phyloP scores from a whole-genome alignment of 2,329 filamentous ascomycete genomes.

The Epichloe amarillans region DNA sequence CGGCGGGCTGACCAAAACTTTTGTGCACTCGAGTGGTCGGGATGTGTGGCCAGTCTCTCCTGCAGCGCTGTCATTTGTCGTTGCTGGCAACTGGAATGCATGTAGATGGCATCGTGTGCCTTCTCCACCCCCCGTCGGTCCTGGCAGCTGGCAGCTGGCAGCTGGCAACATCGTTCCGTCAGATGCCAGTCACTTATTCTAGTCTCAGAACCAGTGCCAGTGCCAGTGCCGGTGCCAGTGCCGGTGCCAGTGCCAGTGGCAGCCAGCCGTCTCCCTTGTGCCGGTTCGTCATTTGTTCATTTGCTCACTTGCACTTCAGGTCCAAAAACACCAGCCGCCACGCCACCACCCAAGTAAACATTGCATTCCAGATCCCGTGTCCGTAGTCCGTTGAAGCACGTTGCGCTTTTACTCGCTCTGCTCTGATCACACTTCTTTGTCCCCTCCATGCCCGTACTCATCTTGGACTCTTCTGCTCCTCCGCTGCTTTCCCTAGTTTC shows the following conservation, averaged over 20 bases:
- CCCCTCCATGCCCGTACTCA: neutral
- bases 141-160: conserved; percentile 1
- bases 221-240: conserved; percentile 6
- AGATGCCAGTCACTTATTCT: conserved; percentile 7
- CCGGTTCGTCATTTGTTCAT: conserved; percentile 1
- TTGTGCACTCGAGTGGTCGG: neutral
- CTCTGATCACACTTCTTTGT: neutral
- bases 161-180: neutral
- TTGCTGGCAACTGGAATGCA: conserved; percentile 8
- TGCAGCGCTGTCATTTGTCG: conserved; percentile 5
- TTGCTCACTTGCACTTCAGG: neutral
- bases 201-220: conserved; percentile 6
- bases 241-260: conserved; percentile 8
- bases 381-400: neutral
- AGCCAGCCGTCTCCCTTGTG: conserved; percentile 6
- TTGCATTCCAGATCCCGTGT: conserved; percentile 10
- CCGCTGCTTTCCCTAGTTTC: neutral
- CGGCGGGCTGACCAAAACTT: neutral
- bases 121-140: conserved; percentile 1
- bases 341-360: conserved; percentile 7
- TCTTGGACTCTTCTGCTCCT: neutral
- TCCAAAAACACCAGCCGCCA: conserved; percentile 8
- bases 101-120: neutral
- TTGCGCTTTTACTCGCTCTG: conserved; percentile 5
- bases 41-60: neutral